These are phyloP conservation scores for Allomyces javanicus DNA, from an alignment of 192 early-diverging fungal species.

Conservation along the genomic window DNA sequence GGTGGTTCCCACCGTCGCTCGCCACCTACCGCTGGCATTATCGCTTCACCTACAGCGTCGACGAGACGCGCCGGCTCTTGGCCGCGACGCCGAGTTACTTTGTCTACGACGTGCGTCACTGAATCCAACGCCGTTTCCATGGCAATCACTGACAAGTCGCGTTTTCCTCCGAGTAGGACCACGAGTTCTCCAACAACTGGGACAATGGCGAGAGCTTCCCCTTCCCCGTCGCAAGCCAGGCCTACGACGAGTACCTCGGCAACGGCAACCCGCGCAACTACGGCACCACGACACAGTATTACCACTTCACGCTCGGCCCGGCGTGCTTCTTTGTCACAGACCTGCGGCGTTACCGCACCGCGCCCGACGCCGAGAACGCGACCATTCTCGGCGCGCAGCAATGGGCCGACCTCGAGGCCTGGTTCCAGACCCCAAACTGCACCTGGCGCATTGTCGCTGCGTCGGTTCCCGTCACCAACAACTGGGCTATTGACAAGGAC, in stretches of 20 bases:
- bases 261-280: slow-evolving; percentile 9
- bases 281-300: slow-evolving; percentile 8
- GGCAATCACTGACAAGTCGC: too few species aligned
- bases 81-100: slow-evolving; percentile 19
- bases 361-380: slow-evolving; percentile 2
- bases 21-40: slow-evolving; percentile 25
- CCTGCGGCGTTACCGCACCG: slow-evolving; percentile 27
- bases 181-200: slow-evolving; percentile 33
- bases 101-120: slow-evolving; percentile 16
- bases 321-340: slow-evolving; percentile 26
- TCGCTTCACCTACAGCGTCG: slow-evolving; percentile 17
- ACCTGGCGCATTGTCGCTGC: slow-evolving; percentile 22
- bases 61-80: slow-evolving; percentile 13
- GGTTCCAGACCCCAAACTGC: slow-evolving; percentile 21
- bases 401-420: slow-evolving; percentile 18
- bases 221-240: slow-evolving; percentile 18
- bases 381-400: slow-evolving; percentile 22
- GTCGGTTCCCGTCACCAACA: slow-evolving; percentile 20
- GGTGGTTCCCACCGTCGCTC: slow-evolving; percentile 14
- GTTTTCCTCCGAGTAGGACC: slow-evolving; percentile 2
- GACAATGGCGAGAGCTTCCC: slow-evolving; percentile 12
- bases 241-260: slow-evolving; percentile 26
- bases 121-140: too few species aligned
- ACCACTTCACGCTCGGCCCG: slow-evolving; percentile 21
- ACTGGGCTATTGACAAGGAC: slow-evolving; percentile 21